A percentile compares a stretch with the other conserved stretches of the same genome.
Evolutionary conservation across 2,329 filamentous ascomycete genomes (phyloP).

Genomic region (Talaromyces verruculosus): DNA sequence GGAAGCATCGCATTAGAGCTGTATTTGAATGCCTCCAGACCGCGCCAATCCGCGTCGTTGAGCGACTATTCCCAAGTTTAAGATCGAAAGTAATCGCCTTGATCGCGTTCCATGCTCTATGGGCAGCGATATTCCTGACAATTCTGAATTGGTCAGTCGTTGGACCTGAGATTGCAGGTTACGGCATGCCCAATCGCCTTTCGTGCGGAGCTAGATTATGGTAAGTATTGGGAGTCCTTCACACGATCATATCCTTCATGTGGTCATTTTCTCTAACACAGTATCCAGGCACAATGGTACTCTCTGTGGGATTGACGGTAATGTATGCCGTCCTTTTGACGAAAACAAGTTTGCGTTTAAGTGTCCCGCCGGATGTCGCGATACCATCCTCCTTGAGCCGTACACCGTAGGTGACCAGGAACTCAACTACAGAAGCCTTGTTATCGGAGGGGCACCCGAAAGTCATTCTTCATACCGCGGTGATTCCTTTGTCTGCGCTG

Average conservation of each 20-base stretch:
- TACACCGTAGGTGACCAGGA: conserved; percentile 58
- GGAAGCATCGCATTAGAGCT: conserved; percentile 36
- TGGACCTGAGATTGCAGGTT: conserved; percentile 33
- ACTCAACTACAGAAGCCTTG: conserved; percentile 55
- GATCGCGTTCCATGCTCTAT: conserved; percentile 30
- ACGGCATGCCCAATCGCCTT: conserved; percentile 37
- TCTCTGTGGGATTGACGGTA: conserved; percentile 57
- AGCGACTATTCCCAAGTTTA: conserved; percentile 31
- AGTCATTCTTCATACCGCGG: conserved; percentile 55
- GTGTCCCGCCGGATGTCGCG: conserved; percentile 59
- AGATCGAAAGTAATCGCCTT: conserved; percentile 31
- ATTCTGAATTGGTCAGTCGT: conserved; percentile 34
- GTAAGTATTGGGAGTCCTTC: conserved; percentile 30
- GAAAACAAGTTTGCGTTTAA: conserved; percentile 56
- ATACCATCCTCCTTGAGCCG: conserved; percentile 53
- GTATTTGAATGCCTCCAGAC: conserved; percentile 36
- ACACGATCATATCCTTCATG: no score
- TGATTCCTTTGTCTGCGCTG: conserved; percentile 62
- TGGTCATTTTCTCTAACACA: neutral
- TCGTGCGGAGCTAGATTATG: conserved; percentile 37
- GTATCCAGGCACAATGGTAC: conserved; percentile 36
- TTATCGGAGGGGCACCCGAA: conserved; percentile 54
- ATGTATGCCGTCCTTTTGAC: conserved; percentile 58
- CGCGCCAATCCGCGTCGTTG: conserved; percentile 34
- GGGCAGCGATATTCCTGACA: conserved; percentile 37